Percentiles rank a stretch among this genome's conserved stretches.
Evolutionary conservation across 768 basidiomycete species (phyloP).

Genomic region (Fomitopsis serialis): DNA sequence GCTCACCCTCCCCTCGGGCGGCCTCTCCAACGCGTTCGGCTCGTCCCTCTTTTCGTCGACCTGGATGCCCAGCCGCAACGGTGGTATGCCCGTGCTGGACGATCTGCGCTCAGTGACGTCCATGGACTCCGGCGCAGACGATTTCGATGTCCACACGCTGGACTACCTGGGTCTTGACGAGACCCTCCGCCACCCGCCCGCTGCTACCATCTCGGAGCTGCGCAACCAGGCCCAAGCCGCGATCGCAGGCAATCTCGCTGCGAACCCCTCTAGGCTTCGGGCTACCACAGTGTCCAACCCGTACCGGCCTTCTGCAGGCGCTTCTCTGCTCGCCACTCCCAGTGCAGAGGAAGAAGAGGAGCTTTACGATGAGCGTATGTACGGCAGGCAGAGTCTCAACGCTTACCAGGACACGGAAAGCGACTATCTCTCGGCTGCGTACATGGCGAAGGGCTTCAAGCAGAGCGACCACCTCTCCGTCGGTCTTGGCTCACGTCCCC

Average conservation of each 20-base stretch:
- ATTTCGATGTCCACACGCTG: conserved; percentile 89
- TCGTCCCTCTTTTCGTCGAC: conserved; percentile 86
- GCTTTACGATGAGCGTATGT: conserved; percentile 57
- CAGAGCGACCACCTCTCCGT: conserved; percentile 58
- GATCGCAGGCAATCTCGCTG: conserved; percentile 74
- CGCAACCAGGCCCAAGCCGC: conserved; percentile 88
- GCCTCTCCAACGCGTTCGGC: conserved; percentile 79
- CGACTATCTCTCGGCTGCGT: conserved; percentile 50
- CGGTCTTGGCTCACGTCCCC: conserved; percentile 49
- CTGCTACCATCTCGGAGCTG: conserved; percentile 84
- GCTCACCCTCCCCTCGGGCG: conserved; percentile 74
- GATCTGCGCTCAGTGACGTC: conserved; percentile 75
- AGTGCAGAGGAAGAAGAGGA: conserved; percentile 71
- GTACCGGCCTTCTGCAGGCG: conserved; percentile 63
- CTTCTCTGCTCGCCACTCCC: conserved; percentile 59
- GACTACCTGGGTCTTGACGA: conserved; percentile 97
- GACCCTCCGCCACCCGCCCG: conserved; percentile 64
- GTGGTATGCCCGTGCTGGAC: conserved; percentile 64
- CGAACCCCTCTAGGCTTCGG: conserved; percentile 71
- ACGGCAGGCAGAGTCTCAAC: conserved; percentile 53
- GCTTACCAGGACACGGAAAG: conserved; percentile 52
- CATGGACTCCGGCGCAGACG: conserved; percentile 74
- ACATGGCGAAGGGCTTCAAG: conserved; percentile 71
- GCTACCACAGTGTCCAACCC: conserved; percentile 93
- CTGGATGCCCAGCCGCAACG: conserved; percentile 69